These are phyloP conservation scores for Apiospora rasikravindrae DNA, from an alignment of 2,329 filamentous ascomycete species.

Conservation along the genomic window DNA sequence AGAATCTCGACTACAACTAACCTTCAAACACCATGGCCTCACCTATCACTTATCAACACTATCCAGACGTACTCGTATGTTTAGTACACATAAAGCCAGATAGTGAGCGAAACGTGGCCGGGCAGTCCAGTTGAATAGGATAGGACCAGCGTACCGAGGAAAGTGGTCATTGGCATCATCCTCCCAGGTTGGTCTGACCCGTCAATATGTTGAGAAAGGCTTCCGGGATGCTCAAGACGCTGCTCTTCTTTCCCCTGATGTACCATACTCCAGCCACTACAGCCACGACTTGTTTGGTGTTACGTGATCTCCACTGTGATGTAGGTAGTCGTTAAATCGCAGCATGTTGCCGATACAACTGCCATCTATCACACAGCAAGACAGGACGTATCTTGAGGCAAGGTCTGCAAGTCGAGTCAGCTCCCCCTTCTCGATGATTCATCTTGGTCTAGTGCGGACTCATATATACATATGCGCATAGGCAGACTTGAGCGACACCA, in stretches of 20 bases:
- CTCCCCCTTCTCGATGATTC: neutral
- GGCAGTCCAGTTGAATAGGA: neutral
- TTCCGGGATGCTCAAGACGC: neutral
- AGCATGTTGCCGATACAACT: conserved; percentile 2
- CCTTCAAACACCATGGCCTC: neutral
- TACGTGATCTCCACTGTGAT: conserved; percentile 10
- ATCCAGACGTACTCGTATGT: neutral
- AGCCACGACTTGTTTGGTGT: conserved; percentile 1
- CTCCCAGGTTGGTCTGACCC: neutral
- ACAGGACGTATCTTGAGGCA: neutral
- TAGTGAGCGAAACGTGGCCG: neutral
- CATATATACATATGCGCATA: neutral
- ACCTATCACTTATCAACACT: neutral
- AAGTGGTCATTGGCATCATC: neutral
- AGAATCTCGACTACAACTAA: neutral
- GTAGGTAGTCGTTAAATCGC: conserved; percentile 12
- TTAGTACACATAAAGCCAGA: neutral
- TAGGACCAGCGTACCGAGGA: neutral
- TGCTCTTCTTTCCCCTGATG: neutral
- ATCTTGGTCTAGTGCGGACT: neutral
- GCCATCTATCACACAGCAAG: conserved; percentile 1
- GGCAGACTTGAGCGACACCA: neutral
- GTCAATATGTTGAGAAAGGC: neutral
- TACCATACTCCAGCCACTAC: neutral
- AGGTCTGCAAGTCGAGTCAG: neutral